Percentiles rank a stretch among this genome's conserved stretches.
Conservation (phyloP, 441 rosid genomes). For the Aquilaria agallochum region DNA sequence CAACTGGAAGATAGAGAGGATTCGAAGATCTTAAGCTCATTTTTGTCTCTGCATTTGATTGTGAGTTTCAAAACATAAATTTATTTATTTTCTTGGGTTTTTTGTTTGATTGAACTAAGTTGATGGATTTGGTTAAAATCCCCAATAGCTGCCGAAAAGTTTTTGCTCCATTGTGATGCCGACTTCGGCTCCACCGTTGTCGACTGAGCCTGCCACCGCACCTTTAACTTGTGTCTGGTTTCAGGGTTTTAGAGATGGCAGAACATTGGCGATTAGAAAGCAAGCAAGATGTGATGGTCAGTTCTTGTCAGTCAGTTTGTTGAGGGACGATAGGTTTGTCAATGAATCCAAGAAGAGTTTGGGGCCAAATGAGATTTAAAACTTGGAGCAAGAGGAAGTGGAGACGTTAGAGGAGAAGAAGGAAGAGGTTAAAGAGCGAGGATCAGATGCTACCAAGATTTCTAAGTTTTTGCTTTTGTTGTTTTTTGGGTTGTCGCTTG, state of each 20-base stretch:
- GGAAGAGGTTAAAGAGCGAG: conserved; percentile 25
- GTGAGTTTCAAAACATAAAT: no score
- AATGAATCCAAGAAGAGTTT: conserved; percentile 27
- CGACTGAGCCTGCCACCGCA: no score
- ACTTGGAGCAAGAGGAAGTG: conserved; percentile 23
- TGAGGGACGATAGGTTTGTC: conserved; percentile 43
- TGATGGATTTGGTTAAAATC: no score
- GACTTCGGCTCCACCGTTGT: no score
- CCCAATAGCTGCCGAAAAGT: no score
- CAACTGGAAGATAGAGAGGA: no score
- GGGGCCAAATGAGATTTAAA: conserved; percentile 37
- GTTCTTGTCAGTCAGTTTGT: conserved; percentile 68
- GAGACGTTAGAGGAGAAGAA: conserved; percentile 13
- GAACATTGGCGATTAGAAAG: conserved; percentile 22
- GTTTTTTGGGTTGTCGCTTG: neutral
- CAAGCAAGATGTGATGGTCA: conserved; percentile 25
- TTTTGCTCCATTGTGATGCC: no score
- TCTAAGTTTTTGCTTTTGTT: conserved; percentile 55
- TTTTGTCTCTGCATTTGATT: no score
- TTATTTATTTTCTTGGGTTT: no score
- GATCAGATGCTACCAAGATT: conserved; percentile 78
- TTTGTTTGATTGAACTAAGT: no score
- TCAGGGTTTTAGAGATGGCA: conserved; percentile 15
- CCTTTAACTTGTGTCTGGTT: conserved; percentile 4
- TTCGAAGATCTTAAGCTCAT: no score